Base-by-base conservation (phyloP, 2,329 filamentous ascomycete species). In the Cryphonectria parasitica region DNA sequence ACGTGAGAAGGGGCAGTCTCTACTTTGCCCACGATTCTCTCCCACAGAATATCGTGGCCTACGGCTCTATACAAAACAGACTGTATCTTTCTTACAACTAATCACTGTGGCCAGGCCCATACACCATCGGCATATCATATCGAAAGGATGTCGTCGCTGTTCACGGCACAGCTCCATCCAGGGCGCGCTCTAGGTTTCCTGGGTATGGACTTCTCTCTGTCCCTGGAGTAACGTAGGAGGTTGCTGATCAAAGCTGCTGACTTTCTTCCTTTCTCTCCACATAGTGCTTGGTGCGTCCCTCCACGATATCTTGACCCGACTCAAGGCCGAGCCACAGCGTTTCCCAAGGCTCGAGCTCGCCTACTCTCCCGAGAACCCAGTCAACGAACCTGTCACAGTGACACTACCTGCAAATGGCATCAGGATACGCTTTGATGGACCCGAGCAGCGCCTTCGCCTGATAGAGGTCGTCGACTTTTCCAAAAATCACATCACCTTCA, bases 381-480 rank as follows among this genome's bases (percentile, higher is more conserved):
- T 98, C 45, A 86, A 85, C 43, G 88, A 93, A 39, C 93, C 94
- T 0, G 88, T 98, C 25, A 84, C 93, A 60, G 82, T 98, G 69
- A 86, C 86, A 25, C 88, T 99, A 4, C 92, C 95, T 0, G 87
- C 89, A 3, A 99, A 98, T 81, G 96, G 96, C 39, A 81, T 99
- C 41, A 92, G 95, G 17, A 83, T 99, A 67, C 93, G 93, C 58
- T 99, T 99, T 78, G 96, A 99, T 78, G 96, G 95, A 0, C 90
- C 93, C 4, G 95, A 98, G 77, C 96, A 99, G 81, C 90, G 95
- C 49, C 84, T 99, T 58, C 92, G 96, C 2, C 83, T 99, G 72
- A 93, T 99, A 75, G 96, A 99, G 80, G 89, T 98, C 10, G 82
- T 93, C 68, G 94, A 98, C 82, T 98, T 99, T 78, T 90, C 91